Percentiles rank a stretch among this genome's conserved stretches.
These are phyloP conservation scores for Suillus fuscotomentosus DNA, from an alignment of 768 basidiomycete species.

Conservation along the genomic window DNA sequence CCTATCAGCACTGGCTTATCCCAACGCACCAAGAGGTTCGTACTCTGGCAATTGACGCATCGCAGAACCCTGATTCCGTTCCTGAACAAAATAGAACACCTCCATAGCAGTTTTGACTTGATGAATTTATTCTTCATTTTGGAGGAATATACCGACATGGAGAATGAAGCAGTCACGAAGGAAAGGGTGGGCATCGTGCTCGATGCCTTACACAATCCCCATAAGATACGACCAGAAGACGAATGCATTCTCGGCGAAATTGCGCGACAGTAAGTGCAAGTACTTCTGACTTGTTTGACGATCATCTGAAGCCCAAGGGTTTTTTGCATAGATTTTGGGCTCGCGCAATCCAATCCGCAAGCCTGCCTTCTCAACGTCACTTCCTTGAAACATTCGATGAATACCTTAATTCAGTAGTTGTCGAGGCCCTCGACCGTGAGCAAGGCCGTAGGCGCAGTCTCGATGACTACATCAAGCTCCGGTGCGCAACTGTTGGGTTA, in stretches of 20 bases:
- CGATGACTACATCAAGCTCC: slow-evolving; percentile 30
- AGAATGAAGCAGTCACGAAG: background rate
- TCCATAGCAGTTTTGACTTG: slow-evolving; percentile 28
- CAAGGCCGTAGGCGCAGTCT: slow-evolving; percentile 21
- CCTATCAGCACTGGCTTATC: slow-evolving; percentile 3
- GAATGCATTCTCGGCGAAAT: slow-evolving; percentile 11
- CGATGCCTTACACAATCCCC: slow-evolving; percentile 6
- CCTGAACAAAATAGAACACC: slow-evolving; percentile 10
- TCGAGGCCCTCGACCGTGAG: slow-evolving; percentile 7
- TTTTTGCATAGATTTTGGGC: slow-evolving; percentile 11
- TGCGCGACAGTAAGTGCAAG: slow-evolving; percentile 5
- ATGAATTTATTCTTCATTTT: slow-evolving; percentile 31
- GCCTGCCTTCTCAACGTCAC: slow-evolving; percentile 5
- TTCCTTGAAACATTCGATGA: slow-evolving; percentile 5
- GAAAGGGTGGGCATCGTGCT: slow-evolving; percentile 7
- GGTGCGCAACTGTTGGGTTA: slow-evolving; percentile 30
- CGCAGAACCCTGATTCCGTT: background rate
- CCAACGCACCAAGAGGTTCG: slow-evolving; percentile 5
- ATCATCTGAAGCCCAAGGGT: background rate
- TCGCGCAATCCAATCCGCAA: background rate
- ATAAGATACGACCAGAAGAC: slow-evolving; percentile 5
- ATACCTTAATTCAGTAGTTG: slow-evolving; percentile 2
- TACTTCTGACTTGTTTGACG: slow-evolving; percentile 24
- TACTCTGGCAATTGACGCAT: slow-evolving; percentile 5
- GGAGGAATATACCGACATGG: slow-evolving; percentile 31